phyloP scores from a whole-genome alignment of 2,329 filamentous ascomycete genomes.

The Hypoxylon sp. region DNA sequence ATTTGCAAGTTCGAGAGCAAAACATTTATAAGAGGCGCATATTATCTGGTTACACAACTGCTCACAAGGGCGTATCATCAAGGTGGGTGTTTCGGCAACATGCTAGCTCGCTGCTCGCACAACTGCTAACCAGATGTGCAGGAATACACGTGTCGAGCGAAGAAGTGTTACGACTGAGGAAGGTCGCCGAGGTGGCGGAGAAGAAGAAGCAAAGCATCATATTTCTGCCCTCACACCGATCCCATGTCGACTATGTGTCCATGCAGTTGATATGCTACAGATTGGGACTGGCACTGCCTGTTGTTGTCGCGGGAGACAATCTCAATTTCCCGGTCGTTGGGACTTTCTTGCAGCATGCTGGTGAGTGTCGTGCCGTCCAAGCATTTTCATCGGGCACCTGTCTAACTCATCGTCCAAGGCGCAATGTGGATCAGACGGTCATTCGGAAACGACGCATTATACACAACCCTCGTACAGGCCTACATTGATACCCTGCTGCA shows the following conservation, averaged over 20 bases:
- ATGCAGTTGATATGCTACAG: slow-evolving; percentile 96
- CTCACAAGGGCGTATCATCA: slow-evolving; percentile 95
- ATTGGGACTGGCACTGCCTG: slow-evolving; percentile 86
- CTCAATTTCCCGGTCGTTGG: slow-evolving; percentile 94
- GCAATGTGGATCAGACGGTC: slow-evolving; percentile 96
- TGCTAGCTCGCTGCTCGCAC: background rate
- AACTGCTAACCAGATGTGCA: slow-evolving; percentile 22
- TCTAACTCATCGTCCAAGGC: slow-evolving; percentile 41
- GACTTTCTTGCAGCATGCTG: slow-evolving; percentile 92
- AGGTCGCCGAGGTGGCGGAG: slow-evolving; percentile 84
- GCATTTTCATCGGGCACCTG: background rate
- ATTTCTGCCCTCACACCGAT: slow-evolving; percentile 93
- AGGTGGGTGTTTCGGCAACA: slow-evolving; percentile 53
- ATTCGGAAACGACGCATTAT: slow-evolving; percentile 92
- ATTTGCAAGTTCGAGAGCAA: slow-evolving; percentile 99
- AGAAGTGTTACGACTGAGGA: slow-evolving; percentile 85
- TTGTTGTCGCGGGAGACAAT: slow-evolving; percentile 95
- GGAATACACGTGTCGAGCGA: slow-evolving; percentile 94
- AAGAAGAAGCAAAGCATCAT: slow-evolving; percentile 94
- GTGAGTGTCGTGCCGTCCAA: slow-evolving; percentile 51
- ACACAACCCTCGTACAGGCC: slow-evolving; percentile 91
- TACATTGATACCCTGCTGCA: slow-evolving; percentile 95
- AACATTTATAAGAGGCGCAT: slow-evolving; percentile 89
- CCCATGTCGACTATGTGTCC: slow-evolving; percentile 96
- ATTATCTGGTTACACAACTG: slow-evolving; percentile 89